A percentile compares a stretch with the other conserved stretches of the same genome.
These are phyloP conservation scores for Phytophthora pisi DNA, from an alignment of 352 stramenopile species.

Conservation along the genomic window DNA sequence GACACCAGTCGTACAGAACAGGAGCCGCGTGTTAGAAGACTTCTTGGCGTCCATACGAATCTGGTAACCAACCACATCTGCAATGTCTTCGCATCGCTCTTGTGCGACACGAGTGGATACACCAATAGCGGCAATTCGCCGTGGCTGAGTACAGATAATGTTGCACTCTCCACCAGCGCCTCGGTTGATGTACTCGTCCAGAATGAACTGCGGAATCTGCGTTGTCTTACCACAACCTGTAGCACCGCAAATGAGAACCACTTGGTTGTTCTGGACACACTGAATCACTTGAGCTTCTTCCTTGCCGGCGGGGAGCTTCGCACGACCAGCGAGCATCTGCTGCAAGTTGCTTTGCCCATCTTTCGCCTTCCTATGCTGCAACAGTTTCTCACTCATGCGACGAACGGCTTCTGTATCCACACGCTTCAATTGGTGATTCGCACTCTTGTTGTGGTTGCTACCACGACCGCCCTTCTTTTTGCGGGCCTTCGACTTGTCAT, in stretches of 20 bases:
- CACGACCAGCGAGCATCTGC: constrained; percentile 59
- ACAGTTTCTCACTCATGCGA: constrained; percentile 51
- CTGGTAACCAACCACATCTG: constrained; percentile 93
- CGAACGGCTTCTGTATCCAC: constrained; percentile 47
- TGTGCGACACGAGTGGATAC: constrained; percentile 95
- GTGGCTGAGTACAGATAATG: constrained; percentile 97
- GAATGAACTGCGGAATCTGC: constrained; percentile 97
- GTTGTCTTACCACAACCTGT: constrained; percentile 97
- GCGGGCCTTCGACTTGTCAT: constrained; percentile 19
- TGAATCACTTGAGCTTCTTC: constrained; percentile 66
- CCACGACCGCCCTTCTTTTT: constrained; percentile 24
- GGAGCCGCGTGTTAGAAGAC: constrained; percentile 87
- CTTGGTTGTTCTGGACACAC: constrained; percentile 72
- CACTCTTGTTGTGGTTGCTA: constrained; percentile 28
- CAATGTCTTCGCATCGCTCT: constrained; percentile 91
- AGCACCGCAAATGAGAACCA: constrained; percentile 95
- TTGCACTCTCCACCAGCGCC: constrained; percentile 89
- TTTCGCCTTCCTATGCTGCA: constrained; percentile 52
- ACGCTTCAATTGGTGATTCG: constrained; percentile 14
- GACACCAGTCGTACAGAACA: constrained; percentile 97
- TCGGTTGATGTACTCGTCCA: constrained; percentile 92
- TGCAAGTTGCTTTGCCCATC: constrained; percentile 50
- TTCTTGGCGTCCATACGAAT: constrained; percentile 95
- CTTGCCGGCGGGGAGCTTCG: constrained; percentile 62
- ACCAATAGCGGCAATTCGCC: constrained; percentile 95